A percentile compares a stretch with the other conserved stretches of the same genome.
Evolutionary conservation across 176 grass and related monocot genomes (phyloP).

Genomic region (Coix lacrymajobi): DNA sequence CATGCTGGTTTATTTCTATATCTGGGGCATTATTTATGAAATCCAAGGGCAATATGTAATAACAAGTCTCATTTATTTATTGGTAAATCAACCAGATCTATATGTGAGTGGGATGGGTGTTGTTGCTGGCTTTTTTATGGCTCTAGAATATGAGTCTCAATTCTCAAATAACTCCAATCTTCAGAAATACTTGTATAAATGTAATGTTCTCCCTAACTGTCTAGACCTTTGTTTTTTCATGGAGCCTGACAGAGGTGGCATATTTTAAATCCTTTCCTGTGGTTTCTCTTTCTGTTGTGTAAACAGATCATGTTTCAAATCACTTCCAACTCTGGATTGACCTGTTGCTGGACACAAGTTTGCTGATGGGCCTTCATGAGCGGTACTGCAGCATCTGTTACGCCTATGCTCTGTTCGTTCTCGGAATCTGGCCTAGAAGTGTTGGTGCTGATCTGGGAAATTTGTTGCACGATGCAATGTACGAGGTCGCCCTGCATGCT

Average conservation of each 20-base stretch:
- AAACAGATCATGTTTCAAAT: background rate
- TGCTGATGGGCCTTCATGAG: background rate
- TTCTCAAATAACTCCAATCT: background rate
- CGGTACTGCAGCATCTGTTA: background rate
- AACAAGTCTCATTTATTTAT: background rate
- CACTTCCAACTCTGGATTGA: background rate
- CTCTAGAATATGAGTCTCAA: background rate
- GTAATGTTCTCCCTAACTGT: background rate
- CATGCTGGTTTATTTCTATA: background rate
- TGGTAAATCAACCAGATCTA: background rate
- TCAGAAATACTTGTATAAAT: background rate
- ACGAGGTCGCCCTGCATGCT: background rate
- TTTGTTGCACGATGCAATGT: background rate
- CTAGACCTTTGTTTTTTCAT: background rate
- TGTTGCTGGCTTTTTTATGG: background rate
- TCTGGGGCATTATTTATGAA: background rate
- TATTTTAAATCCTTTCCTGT: background rate
- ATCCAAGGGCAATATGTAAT: background rate
- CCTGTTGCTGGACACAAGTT: conserved; percentile 5
- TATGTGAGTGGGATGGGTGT: background rate
- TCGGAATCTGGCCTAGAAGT: background rate
- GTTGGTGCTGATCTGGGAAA: background rate
- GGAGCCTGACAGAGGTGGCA: background rate
- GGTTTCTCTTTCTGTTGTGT: background rate
- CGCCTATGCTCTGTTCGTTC: background rate